Evolutionary conservation across 1,284 basidiomycete genomes (phyloP), one percentile per base, ranked within the genome.

Genomic region (Pterula multifida): DNA sequence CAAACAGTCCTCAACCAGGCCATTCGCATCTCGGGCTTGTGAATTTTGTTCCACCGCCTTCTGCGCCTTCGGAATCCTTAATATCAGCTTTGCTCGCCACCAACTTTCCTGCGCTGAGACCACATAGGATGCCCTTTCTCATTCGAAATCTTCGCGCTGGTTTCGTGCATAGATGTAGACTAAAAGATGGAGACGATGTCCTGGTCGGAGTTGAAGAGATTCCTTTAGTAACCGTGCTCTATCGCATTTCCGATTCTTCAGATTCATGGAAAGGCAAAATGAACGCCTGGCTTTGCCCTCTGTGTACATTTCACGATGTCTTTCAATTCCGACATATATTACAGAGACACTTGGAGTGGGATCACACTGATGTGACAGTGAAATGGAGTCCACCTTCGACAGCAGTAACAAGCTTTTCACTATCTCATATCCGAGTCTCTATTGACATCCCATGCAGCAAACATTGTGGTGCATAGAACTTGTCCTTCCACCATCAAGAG

Each of bases 211-310:
- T 59, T 32, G 53, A 63, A 3, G 61, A 61, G 1, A 45, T n/a
- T 12, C 45, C 36, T 11, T 32, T 56, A 1, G 50, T 70, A n/a
- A 57, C 57, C 45, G 57, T 71, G 12, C 45, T 63, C 12, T 69
- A 67, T 53, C 45, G 46, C 45, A 51, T 26, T 11, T 53, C 6
- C 44, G 36, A 35, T 11, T 13, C 47, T 52, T 42, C 57, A 28
- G 45, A 58, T 54, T 26, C 55, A 49, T n/a, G 59, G 48, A 50
- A 36, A 36, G 45, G 45, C 9, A 48, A 32, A 19, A 55, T 64
- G 56, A 53, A 53, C 15, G 54, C 61, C 2, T 82, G 78, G 75
- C 50, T 61, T 26, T 87, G 84, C 57, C 83, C 84, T 0, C 53
- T 86, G 15, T 87, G 84, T 58, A 65, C 70, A 45, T 56, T 81